Percentiles rank a stretch among this genome's conserved stretches.
Evolutionary conservation across 345 rosid genomes (phyloP).

Genomic region (Dimocarpus longan): DNA sequence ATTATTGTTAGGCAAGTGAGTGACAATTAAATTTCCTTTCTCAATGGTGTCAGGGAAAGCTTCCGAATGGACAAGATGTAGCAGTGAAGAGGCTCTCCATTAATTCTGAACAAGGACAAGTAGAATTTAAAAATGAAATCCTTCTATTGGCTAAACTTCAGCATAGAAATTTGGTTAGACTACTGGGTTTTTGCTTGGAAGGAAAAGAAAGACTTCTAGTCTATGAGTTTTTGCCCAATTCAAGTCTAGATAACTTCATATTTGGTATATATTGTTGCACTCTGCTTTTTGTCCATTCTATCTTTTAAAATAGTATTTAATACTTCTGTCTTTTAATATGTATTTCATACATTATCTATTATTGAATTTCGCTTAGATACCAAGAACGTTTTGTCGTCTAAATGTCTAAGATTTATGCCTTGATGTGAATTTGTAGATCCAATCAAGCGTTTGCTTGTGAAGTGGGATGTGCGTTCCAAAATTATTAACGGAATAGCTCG

Average conservation of each 20-base stretch:
- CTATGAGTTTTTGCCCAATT: slow-evolving; percentile 41
- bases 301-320: no score
- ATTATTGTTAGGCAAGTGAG: no score
- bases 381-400: no score
- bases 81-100: slow-evolving; percentile 50
- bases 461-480: background rate
- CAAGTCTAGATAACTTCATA: slow-evolving; percentile 42
- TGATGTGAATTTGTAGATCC: background rate
- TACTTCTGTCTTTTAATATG: no score
- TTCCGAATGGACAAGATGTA: slow-evolving; percentile 35
- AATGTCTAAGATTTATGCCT: no score
- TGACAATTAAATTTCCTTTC: no score
- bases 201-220: slow-evolving; percentile 28
- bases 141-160: slow-evolving; percentile 47
- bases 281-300: no score
- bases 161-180: slow-evolving; percentile 48
- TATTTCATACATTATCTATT: no score
- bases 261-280: slow-evolving; percentile 28
- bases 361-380: background rate
- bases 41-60: slow-evolving; percentile 35
- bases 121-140: slow-evolving; percentile 49
- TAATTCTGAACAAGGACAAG: slow-evolving; percentile 10
- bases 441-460: background rate
- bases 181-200: slow-evolving; percentile 34
- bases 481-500: no score